Conservation (phyloP, 75 land plant genomes). For the Pinus albicaulis region DNA sequence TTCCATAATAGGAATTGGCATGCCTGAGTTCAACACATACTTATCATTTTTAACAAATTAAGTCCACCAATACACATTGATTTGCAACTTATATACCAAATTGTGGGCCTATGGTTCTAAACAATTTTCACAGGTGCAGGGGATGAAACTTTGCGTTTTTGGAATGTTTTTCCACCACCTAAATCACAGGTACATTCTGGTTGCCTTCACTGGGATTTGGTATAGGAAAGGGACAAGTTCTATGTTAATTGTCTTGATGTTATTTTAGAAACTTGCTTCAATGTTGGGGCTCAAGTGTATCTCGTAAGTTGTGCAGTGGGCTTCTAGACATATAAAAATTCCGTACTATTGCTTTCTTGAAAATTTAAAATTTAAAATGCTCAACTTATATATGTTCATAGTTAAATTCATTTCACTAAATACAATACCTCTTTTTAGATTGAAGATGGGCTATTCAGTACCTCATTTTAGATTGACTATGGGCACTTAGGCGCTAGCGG, state of each 20-base stretch:
- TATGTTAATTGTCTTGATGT: neutral
- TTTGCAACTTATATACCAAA: neutral
- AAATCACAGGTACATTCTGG: slow-evolving; percentile 52
- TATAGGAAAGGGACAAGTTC: neutral
- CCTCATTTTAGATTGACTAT: no score
- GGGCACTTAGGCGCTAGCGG: no score
- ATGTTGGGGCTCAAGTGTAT: no score
- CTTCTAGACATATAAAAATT: no score
- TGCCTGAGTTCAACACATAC: neutral
- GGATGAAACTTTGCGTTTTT: slow-evolving; percentile 92
- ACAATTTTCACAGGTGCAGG: slow-evolving; percentile 98
- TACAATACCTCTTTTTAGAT: no score
- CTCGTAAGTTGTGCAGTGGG: no score
- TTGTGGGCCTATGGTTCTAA: slow-evolving; percentile 26
- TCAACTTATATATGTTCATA: no score
- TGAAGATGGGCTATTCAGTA: no score
- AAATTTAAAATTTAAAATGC: no score
- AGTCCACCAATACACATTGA: neutral
- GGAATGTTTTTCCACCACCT: slow-evolving; percentile 92
- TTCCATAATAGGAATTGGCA: neutral
- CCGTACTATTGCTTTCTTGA: no score
- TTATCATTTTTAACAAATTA: neutral
- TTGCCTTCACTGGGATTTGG: neutral
- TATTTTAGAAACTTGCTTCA: neutral
- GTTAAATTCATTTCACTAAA: no score